These are phyloP conservation scores for Apophysomyces ossiformis DNA, from an alignment of 371 early-diverging fungal species.

Conservation along the genomic window DNA sequence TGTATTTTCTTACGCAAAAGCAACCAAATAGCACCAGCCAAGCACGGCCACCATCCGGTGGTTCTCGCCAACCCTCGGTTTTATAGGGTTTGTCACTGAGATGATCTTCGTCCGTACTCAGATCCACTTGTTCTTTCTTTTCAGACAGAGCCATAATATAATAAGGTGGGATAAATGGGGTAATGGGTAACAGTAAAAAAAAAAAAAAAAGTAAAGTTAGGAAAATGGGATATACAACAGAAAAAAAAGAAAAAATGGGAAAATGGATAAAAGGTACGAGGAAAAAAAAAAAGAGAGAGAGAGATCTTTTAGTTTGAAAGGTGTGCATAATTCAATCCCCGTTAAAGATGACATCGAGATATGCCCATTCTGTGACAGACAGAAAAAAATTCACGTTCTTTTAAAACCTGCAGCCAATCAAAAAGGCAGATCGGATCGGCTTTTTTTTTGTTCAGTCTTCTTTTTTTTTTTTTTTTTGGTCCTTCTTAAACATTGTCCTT, in stretches of 20 bases:
- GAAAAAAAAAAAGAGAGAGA: neutral
- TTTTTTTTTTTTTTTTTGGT: neutral
- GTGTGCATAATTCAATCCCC: neutral
- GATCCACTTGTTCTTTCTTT: neutral
- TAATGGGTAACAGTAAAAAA: no score
- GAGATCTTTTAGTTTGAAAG: no score
- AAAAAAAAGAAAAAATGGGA: neutral
- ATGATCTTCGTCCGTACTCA: neutral
- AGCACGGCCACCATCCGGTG: constrained; percentile 35
- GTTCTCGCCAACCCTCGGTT: constrained; percentile 8
- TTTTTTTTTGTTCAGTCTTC: neutral
- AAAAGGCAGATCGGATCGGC: no score
- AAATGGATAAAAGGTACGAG: neutral
- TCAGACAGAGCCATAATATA: neutral
- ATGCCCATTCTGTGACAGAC: neutral
- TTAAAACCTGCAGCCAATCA: no score
- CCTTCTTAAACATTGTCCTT: neutral
- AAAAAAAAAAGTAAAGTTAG: no score
- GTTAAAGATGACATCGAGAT: constrained; percentile 5
- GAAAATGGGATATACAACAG: no score
- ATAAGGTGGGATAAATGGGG: no score
- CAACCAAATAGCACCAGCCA: constrained; percentile 36
- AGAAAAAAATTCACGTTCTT: no score
- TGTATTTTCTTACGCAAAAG: constrained; percentile 25
- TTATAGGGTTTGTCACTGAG: neutral